Evolutionary conservation across 2,329 filamentous ascomycete genomes (phyloP).

Genomic region (Didymella glomerata): DNA sequence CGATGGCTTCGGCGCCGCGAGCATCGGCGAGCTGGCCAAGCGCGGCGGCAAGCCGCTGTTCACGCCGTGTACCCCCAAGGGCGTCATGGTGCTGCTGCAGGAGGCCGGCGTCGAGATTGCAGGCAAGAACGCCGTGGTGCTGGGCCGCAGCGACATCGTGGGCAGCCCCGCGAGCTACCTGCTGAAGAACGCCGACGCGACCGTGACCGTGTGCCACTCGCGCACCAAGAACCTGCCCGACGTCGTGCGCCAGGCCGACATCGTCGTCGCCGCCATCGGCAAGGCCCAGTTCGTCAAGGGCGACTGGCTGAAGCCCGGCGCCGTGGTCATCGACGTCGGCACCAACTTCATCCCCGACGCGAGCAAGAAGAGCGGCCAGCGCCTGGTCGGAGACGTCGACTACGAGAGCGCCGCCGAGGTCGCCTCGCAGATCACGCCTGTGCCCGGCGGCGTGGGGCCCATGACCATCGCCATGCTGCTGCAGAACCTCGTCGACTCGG

Average conservation of each 20-base stretch:
- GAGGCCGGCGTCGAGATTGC: constrained; percentile 82
- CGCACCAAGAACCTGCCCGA: constrained; percentile 77
- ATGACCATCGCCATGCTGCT: constrained; percentile 99
- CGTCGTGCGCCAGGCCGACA: constrained; percentile 83
- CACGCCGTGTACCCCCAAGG: constrained; percentile 94
- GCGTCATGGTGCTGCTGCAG: constrained; percentile 90
- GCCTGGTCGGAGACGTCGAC: constrained; percentile 94
- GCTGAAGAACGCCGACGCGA: constrained; percentile 93
- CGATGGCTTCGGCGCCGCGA: constrained; percentile 91
- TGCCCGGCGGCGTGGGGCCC: constrained; percentile 94
- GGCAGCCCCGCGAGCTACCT: constrained; percentile 96
- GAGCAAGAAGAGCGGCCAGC: constrained; percentile 89
- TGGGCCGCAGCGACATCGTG: constrained; percentile 96
- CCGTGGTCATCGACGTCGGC: constrained; percentile 96
- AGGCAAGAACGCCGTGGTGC: constrained; percentile 93
- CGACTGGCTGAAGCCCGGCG: constrained; percentile 93
- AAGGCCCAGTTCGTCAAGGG: constrained; percentile 88
- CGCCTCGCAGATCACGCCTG: constrained; percentile 92
- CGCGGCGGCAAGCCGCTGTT: constrained; percentile 89
- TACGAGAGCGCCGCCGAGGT: constrained; percentile 84
- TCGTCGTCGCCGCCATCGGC: constrained; percentile 92
- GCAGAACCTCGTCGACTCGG: constrained; percentile 91
- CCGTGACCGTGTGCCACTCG: constrained; percentile 95
- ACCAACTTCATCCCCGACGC: constrained; percentile 94
- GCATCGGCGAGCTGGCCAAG: constrained; percentile 97